Conservation (phyloP, 352 stramenopile genomes). For the Pythium aphanidermatum region DNA sequence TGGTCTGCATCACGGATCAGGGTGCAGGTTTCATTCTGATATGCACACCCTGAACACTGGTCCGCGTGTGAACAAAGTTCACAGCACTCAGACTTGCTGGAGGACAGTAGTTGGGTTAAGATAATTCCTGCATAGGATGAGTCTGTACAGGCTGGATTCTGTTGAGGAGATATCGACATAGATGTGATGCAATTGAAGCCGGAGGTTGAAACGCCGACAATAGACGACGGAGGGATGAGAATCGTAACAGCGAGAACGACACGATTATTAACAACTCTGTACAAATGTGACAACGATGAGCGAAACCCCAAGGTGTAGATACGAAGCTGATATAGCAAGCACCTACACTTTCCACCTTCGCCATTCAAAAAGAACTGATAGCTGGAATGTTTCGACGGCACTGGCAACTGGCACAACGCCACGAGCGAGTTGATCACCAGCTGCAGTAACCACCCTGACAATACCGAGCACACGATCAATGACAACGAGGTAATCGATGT, state of each 20-base stretch:
- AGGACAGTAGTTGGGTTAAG: neutral
- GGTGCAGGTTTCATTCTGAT: constrained; percentile 2
- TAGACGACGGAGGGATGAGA: neutral
- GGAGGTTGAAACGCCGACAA: neutral
- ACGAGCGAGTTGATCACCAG: neutral
- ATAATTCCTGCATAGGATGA: too few relatives aligned
- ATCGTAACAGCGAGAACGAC: constrained; percentile 5
- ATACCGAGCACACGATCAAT: constrained; percentile 8
- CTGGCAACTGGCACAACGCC: neutral
- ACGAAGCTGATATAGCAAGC: too few relatives aligned
- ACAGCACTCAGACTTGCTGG: constrained; percentile 8
- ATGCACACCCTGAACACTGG: constrained; percentile 12
- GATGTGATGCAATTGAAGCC: constrained; percentile 16
- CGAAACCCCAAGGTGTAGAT: too few relatives aligned
- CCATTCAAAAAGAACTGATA: constrained; percentile 1
- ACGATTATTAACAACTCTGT: constrained; percentile 7
- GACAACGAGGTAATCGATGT: neutral
- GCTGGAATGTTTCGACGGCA: neutral
- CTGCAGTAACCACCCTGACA: neutral
- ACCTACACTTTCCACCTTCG: constrained; percentile 9
- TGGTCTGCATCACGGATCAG: constrained; percentile 9
- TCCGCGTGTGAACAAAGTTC: constrained; percentile 4
- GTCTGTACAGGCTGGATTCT: too few relatives aligned
- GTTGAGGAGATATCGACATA: constrained; percentile 11
- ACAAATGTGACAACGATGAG: neutral